Base-by-base conservation (phyloP, 108 stramenopile genomes). In the Cylindrotheca fusiformis region DNA sequence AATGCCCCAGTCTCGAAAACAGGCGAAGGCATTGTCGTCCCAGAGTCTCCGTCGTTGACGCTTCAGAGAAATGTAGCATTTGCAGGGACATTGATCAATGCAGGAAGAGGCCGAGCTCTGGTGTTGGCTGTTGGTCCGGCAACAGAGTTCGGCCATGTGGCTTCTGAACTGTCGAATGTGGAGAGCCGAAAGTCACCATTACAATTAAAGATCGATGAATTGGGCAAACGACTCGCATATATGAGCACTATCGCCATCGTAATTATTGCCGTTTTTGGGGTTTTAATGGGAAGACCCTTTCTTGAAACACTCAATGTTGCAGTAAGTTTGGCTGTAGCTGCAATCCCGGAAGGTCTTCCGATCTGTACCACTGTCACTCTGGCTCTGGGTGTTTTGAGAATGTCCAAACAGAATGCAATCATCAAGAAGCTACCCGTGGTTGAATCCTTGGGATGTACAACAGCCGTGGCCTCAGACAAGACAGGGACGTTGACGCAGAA, bases 401-500 rank as follows among this genome's bases (percentile, higher is more conserved):
- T 98, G 93, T 94, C 98, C 4, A 55, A 78, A 57, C 65, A 75
- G 19, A 87, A 90, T 55, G 97, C 96, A 0, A 96, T 98, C 58
- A 88, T 98, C 36, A 94, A 96, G 48, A 88, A 94, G 53, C 70
- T 99, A n/a, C 86, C 97, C 0, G 91, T 95, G 2, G 95, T 98
- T 18, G 97, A 98, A 74, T 90, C 95, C 1, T 74, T 98, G 57
- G 98, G 98, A 10, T 98, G 96, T 75, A 84, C 94, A 0, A 94
- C 96, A 0, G 90, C 96, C 1, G 79, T 99, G 44, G 90, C 88
- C 31, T 88, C 92, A 2, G 98, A 99, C 79, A 98, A 99, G 82
- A 99, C 98, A 1, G 98, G 98, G 0, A 98, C 97, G 1, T 74
- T 99, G 45, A 99, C 98, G 8, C 89, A 94, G 63, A 97, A 97